Percentiles rank a stretch among this genome's conserved stretches.
Conservation (phyloP, 495 filamentous ascomycete species). For the Letharia columbiana region DNA sequence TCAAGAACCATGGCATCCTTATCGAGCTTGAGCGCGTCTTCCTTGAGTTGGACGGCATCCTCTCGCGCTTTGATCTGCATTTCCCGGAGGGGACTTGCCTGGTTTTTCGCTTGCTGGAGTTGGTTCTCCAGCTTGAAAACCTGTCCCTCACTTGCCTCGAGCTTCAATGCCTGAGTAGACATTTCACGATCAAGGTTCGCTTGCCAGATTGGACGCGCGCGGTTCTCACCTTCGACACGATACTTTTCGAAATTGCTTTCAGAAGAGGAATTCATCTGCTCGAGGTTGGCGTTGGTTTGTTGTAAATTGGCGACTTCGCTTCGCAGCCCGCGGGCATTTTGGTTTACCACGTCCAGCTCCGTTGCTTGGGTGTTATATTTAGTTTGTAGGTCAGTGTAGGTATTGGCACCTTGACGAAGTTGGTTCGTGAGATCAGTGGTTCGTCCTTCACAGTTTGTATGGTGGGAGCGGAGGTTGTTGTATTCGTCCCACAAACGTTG, state of each 20-base stretch:
- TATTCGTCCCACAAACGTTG: not conserved
- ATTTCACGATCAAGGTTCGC: not conserved
- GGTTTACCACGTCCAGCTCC: not conserved
- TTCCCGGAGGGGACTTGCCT: not conserved
- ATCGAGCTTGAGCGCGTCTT: not conserved
- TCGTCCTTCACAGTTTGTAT: not conserved
- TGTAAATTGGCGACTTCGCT: not conserved
- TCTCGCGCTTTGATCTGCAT: not conserved
- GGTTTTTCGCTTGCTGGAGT: not conserved
- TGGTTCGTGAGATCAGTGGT: not conserved
- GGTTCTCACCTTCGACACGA: not conserved
- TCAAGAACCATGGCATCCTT: not conserved
- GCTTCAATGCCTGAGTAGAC: not conserved
- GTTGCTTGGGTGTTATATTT: not conserved
- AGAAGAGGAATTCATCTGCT: not conserved
- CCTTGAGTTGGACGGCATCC: not conserved
- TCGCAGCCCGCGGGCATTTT: not conserved
- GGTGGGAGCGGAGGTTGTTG: not conserved
- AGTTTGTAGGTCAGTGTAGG: not conserved
- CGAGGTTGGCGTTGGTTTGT: not conserved
- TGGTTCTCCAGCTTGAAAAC: not conserved
- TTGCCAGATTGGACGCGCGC: not conserved
- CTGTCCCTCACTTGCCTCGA: not conserved
- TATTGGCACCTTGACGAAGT: not conserved
- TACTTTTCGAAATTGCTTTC: not conserved